Evolutionary conservation across 768 basidiomycete genomes (phyloP).

Genomic region (Baorangia bicolor): DNA sequence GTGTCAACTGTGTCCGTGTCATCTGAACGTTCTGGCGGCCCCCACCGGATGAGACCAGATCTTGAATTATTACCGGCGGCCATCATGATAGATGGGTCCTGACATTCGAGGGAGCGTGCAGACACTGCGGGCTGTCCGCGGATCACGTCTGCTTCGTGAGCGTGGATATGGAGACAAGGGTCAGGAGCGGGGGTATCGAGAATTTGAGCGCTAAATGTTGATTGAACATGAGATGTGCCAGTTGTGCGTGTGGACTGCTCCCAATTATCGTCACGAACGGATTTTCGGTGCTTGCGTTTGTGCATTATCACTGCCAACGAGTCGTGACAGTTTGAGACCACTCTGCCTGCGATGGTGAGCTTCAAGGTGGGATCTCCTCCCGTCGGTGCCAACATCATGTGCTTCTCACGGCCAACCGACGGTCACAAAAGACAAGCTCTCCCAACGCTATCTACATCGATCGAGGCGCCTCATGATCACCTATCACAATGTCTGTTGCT

Average conservation of each 20-base stretch:
- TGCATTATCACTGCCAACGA: slow-evolving; percentile 7
- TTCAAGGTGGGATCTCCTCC: too few relatives aligned
- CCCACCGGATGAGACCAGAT: slow-evolving; percentile 38
- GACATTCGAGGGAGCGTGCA: slow-evolving; percentile 37
- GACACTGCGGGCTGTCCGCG: slow-evolving; percentile 46
- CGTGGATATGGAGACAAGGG: slow-evolving; percentile 53
- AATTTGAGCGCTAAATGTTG: background rate
- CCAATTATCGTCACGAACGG: slow-evolving; percentile 8
- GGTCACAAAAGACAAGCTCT: background rate
- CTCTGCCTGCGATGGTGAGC: too few relatives aligned
- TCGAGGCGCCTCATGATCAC: background rate
- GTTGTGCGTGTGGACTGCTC: background rate
- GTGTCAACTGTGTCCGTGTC: slow-evolving; percentile 1
- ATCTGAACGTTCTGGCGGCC: slow-evolving; percentile 12
- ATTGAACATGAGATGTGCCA: background rate
- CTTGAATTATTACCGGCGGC: slow-evolving; percentile 16
- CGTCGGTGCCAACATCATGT: background rate
- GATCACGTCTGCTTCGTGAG: slow-evolving; percentile 74
- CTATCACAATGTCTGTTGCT: background rate
- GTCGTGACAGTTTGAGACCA: too few relatives aligned
- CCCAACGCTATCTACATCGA: background rate
- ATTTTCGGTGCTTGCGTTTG: slow-evolving; percentile 25
- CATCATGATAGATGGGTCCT: slow-evolving; percentile 3
- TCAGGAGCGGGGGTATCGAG: slow-evolving; percentile 14
- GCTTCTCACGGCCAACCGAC: background rate